These are phyloP conservation scores for Beauveria asiatica DNA, from an alignment of 2,329 filamentous ascomycete genomes.

Conservation along the genomic window DNA sequence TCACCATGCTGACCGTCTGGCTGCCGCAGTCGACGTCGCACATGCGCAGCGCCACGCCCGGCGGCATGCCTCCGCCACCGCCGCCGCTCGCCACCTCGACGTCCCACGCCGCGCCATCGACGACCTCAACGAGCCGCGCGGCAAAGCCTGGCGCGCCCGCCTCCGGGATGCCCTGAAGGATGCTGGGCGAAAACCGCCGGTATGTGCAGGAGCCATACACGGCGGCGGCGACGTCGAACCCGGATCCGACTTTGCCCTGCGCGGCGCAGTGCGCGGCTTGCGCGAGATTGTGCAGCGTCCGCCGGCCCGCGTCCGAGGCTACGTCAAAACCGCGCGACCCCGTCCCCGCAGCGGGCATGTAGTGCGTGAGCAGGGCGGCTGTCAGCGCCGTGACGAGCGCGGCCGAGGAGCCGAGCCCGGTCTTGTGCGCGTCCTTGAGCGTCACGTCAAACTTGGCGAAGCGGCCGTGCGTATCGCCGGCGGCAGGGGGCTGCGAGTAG, in stretches of 20 bases:
- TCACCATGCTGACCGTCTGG: conserved; percentile 92
- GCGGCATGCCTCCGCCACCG: conserved; percentile 61
- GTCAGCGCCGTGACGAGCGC: conserved; percentile 86
- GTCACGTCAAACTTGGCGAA: conserved; percentile 74
- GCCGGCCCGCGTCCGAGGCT: conserved; percentile 40
- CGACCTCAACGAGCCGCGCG: conserved; percentile 51
- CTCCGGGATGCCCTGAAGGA: conserved; percentile 61
- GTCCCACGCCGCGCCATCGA: conserved; percentile 70
- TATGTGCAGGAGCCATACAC: conserved; percentile 90
- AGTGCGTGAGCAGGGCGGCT: conserved; percentile 67
- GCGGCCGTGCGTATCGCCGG: conserved; percentile 28
- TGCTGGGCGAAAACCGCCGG: conserved; percentile 76
- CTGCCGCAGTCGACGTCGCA: conserved; percentile 94
- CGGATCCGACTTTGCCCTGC: conserved; percentile 91
- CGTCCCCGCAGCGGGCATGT: conserved; percentile 42
- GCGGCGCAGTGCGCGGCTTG: conserved; percentile 92
- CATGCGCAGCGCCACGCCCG: conserved; percentile 73
- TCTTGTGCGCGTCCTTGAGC: conserved; percentile 80
- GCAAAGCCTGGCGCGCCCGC: conserved; percentile 60
- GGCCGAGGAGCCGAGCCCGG: conserved; percentile 87
- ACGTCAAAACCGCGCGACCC: conserved; percentile 43
- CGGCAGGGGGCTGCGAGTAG: conserved; percentile 58
- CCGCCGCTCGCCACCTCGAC: conserved; percentile 65
- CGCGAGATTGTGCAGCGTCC: conserved; percentile 78
- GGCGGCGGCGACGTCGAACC: conserved; percentile 89